Base-by-base conservation (phyloP, 352 stramenopile genomes). In the Phytophthora macrochlamydospora region DNA sequence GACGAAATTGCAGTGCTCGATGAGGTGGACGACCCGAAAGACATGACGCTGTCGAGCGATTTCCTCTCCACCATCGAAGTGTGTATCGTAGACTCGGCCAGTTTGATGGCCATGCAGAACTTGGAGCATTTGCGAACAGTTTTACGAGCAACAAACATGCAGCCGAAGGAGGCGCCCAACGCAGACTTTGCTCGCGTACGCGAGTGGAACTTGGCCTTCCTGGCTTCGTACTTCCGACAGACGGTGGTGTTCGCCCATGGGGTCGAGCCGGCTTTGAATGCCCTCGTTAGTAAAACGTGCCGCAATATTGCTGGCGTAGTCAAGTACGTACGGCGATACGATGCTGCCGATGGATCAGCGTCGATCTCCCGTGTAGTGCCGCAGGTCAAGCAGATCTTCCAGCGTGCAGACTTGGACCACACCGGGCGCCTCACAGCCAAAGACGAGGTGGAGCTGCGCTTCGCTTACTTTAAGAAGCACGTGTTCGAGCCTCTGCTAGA, bases 71-170 rank as follows among this genome's bases (percentile, higher is more conserved):
- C 81, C 1, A 92, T 94, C 50, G 86, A 94, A 63, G 75, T 94
- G 4, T 94, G 86, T 62, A 75, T 94, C n/a, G 71, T 92, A 2
- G 86, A 94, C 66, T 94, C 83, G 12, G 84, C 79, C 18, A 94
- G 81, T 64, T 65, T 94, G 4, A 78, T 94, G 62, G 55, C 84
- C 0, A 94, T 94, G 86, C 86, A 94, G 62, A 94, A 94, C 65
- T 62, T 94, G 31, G 86, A 94, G 24, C 86, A 94, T 58, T 45
- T 94, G 52, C 86, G 83, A 1, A 70, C 76, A 14, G 73, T 94
- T 5, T 53, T 94, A 37, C 80, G 78, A 9, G 82, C 84, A 0
- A 66, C 81, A 5, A 94, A 94, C 49, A 54, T 88, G 7, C 81
- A 79, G 56, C 84, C 84, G 2, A 87, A 85, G 48, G 82, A 92